Evolutionary conservation across 148 eudicot species (phyloP).

Genomic region (Polygonum aviculare): DNA sequence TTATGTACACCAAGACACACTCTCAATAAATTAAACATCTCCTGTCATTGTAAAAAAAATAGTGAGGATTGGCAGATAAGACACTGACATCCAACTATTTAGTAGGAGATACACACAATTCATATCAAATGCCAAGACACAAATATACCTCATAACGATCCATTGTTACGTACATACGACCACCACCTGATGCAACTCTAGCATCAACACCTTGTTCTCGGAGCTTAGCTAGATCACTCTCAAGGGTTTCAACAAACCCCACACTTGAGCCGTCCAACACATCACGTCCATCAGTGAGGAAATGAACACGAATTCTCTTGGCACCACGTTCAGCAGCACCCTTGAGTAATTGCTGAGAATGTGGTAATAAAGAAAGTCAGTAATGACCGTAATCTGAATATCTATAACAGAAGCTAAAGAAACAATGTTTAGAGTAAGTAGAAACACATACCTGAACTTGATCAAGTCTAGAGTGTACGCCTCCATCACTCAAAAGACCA

Average conservation of each 20-base stretch:
- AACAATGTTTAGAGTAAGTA: not conserved
- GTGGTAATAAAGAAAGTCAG: constrained; percentile 12
- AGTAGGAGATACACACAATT: not conserved
- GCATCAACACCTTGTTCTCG: constrained; percentile 87
- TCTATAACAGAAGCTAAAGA: not conserved
- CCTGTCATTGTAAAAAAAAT: not conserved
- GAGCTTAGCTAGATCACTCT: constrained; percentile 53
- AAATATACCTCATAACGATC: constrained; percentile 85
- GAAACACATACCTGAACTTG: constrained; percentile 61
- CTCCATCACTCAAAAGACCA: constrained; percentile 93
- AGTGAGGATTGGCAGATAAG: not conserved
- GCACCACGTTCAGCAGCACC: constrained; percentile 82
- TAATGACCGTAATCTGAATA: not conserved
- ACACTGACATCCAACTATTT: not conserved
- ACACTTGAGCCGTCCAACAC: constrained; percentile 93
- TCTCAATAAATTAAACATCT: not conserved
- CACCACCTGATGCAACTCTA: constrained; percentile 91
- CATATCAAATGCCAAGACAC: not conserved
- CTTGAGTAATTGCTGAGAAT: constrained; percentile 58
- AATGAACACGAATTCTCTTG: constrained; percentile 76
- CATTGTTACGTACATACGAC: constrained; percentile 94
- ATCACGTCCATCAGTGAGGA: constrained; percentile 94
- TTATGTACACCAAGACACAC: too few species aligned
- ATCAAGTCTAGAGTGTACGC: constrained; percentile 92
- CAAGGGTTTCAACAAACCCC: constrained; percentile 83